Evolutionary conservation across 352 stramenopile genomes (phyloP), one percentile per base, ranked within the genome.

Genomic region (Phytopythium oedochilum): DNA sequence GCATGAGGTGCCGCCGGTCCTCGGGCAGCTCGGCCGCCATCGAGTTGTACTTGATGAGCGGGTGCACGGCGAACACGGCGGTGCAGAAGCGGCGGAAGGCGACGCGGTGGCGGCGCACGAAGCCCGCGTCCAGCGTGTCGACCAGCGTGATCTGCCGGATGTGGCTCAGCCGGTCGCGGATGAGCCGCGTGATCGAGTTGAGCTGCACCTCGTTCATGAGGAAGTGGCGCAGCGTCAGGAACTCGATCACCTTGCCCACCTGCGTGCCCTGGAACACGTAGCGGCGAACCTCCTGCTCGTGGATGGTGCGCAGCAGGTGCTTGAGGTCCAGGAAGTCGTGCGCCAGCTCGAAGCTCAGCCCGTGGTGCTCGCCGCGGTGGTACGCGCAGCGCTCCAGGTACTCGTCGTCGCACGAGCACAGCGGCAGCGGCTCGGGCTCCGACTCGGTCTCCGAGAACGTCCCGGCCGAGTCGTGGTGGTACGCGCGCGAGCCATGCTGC

Each of bases 221-320:
- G 55, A 79, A 82, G 64, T 73, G 67, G 38, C 60, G 55, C 53
- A 82, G 60, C 36, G 69, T 67, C n/a, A 82, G 60, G 58, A 73
- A 82, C 64, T 82, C 72, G 61, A 82, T 79, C 35, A 82, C 66
- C 32, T 82, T 78, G 54, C 72, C 72, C 48, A 82, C 72, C 50
- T 79, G 72, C 18, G 61, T 82, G 56, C 73, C 67, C 52, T 79
- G 58, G 59, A 68, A 82, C 52, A 82, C 70, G 51, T 79, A 82
- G 39, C 67, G 69, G 10, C 67, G 70, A 57, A 73, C 61, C 38
- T 82, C 72, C 50, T 82, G 72, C 44, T 75, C 67, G 44, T 69
- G 61, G 57, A 82, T 77, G 12, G 63, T 75, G 54, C 58, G 67
- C 48, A 82, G 50, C 51, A 82, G 51, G 53, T 79, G 67, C 55